Evolutionary conservation across 148 eudicot genomes (phyloP), one percentile per base, ranked within the genome.

Genomic region (Polygonum maritimum): DNA sequence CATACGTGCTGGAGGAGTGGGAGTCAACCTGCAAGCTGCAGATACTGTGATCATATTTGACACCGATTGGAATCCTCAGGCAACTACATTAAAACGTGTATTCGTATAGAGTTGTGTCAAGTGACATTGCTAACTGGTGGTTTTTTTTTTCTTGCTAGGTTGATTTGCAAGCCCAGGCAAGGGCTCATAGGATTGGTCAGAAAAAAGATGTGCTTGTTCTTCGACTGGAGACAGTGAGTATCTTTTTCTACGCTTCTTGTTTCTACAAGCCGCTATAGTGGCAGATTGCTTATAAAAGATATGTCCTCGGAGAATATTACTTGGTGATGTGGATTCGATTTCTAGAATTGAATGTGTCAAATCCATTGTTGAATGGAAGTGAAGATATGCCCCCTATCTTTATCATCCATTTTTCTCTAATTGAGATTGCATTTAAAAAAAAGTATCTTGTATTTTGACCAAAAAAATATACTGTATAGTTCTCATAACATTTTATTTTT

Each of bases 31-130:
- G 83, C 99, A 96, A 85, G 99, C 99, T 79, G 99, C 99, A 62
- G 99, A 96, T 85, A 96, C 99, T 16, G 99, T 96, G 73, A 96
- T 96, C 84, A 92, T 96, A 76, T 96, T 96, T 80, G 99, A 96
- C 79, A 96, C 99, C 6, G 99, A 96, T 80, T 96, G 99, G 99
- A 96, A 96, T 85, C 99, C 99, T 67, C 99, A 96, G 98, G 99
- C 80, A 87, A 75, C 71, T 74, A 7, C 0, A 39, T 58, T 74
- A 35, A 26, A 26, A 67, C 76, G 11, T 33, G 5, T 19, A 33
- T 16, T 74, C 22, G 48, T 5, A 52, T 33, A 76, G 63, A 48
- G 48, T 57, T 57, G 21, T 69, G 33, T 33, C 76, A 12, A 80
- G 22, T 78, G 62, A 18, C 4, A 35, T 18, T 67, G n/a, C 21